Percentiles rank a stretch among this genome's conserved stretches.
These are phyloP conservation scores for Teunomyces funiuensis DNA, from an alignment of 805 yeast genomes.

Conservation along the genomic window DNA sequence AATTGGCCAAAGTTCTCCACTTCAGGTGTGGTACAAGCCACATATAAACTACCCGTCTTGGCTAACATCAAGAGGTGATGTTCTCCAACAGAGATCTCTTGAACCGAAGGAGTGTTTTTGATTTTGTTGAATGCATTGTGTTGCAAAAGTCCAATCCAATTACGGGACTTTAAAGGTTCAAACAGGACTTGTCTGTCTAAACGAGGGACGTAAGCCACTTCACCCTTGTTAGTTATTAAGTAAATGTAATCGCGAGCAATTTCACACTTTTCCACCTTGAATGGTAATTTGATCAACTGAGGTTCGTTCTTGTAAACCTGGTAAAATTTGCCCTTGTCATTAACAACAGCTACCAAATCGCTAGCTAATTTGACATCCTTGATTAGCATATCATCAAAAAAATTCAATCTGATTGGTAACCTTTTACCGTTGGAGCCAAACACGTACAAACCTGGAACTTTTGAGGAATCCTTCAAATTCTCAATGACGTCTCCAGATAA, in stretches of 20 bases:
- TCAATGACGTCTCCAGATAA: conserved; percentile 17
- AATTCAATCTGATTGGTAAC: conserved; percentile 58
- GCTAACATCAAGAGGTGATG: conserved; percentile 69
- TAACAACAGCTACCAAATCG: conserved; percentile 55
- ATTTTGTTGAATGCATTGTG: conserved; percentile 8
- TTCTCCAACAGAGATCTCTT: conserved; percentile 57
- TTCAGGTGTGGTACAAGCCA: conserved; percentile 54
- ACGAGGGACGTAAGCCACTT: conserved; percentile 37
- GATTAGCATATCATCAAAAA: conserved; percentile 61
- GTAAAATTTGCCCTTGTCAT: conserved; percentile 74
- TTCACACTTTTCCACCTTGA: conserved; percentile 27
- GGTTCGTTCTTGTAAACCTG: conserved; percentile 41
- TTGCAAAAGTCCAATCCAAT: conserved; percentile 22
- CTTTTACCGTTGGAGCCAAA: conserved; percentile 37
- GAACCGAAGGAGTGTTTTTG: conserved; percentile 17
- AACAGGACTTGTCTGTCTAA: conserved; percentile 17
- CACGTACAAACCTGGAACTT: conserved; percentile 35
- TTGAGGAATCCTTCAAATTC: conserved; percentile 22
- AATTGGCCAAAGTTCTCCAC: conserved; percentile 64
- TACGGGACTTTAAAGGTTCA: conserved; percentile 13
- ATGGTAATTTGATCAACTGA: conserved; percentile 26
- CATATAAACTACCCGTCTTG: conserved; percentile 57
- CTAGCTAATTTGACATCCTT: conserved; percentile 56
- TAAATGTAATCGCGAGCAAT: conserved; percentile 55
- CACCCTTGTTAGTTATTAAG: conserved; percentile 45